phyloP scores from a whole-genome alignment of 2,329 filamentous ascomycete genomes.

The Cladosporium phlei region DNA sequence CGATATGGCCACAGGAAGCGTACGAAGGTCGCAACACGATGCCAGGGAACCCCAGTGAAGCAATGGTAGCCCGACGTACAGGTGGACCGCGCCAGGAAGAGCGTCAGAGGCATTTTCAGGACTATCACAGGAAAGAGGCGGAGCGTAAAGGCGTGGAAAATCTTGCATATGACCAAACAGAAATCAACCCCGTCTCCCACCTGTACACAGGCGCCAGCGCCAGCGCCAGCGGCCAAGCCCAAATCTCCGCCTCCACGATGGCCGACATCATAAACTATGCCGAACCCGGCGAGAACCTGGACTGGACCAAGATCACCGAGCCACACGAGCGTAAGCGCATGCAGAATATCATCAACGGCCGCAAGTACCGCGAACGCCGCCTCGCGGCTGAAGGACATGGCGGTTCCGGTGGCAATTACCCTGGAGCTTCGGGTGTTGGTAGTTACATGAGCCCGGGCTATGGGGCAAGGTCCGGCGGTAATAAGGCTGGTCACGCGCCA shows the following conservation, averaged over 20 bases:
- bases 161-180: too few species aligned
- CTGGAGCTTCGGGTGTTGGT: constrained; percentile 29
- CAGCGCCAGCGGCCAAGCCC: constrained; percentile 27
- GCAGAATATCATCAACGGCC: constrained; percentile 38
- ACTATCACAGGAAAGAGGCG: constrained; percentile 6
- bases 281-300: constrained; percentile 36
- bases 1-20: too few species aligned
- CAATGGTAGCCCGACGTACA: not conserved
- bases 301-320: constrained; percentile 36
- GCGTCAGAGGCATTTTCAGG: not conserved
- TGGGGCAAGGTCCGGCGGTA: constrained; percentile 15
- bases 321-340: constrained; percentile 34
- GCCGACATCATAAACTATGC: constrained; percentile 35
- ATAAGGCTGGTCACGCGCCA: too few species aligned
- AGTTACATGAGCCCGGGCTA: constrained; percentile 28
- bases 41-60: not conserved
- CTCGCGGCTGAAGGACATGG: constrained; percentile 33
- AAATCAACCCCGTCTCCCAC: too few species aligned
- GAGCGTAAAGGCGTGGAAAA: not conserved
- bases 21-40: too few species aligned
- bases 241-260: constrained; percentile 30
- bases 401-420: constrained; percentile 31
- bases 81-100: not conserved
- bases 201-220: too few species aligned
- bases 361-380: constrained; percentile 35